A percentile compares a stretch with the other conserved stretches of the same genome.
phyloP scores from a whole-genome alignment of 2,329 filamentous ascomycete genomes.

The Fusarium buxicola region DNA sequence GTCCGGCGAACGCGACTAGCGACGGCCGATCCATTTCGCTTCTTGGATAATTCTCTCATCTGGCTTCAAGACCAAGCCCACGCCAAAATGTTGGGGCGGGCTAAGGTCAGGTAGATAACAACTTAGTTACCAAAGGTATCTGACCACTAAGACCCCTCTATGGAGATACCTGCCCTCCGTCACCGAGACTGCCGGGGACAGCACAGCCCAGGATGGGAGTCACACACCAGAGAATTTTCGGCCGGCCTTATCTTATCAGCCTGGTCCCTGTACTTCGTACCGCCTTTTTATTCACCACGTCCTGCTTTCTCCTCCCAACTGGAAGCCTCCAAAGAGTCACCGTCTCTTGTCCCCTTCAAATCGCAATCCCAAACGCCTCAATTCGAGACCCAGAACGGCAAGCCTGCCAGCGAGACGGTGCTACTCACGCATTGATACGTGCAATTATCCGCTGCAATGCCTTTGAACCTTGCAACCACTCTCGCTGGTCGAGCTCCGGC shows the following conservation, averaged over 20 bases:
- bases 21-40: slow-evolving; percentile 32
- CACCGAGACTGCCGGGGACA: slow-evolving; percentile 9
- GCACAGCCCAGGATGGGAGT: too few species aligned
- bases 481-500: slow-evolving; percentile 69
- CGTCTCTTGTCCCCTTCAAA: slow-evolving; percentile 39
- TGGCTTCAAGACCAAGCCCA: slow-evolving; percentile 8
- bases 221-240: slow-evolving; percentile 45
- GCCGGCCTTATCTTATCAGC: slow-evolving; percentile 45
- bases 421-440: slow-evolving; percentile 51
- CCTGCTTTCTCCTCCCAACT: slow-evolving; percentile 32
- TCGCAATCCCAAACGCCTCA: slow-evolving; percentile 43
- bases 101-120: slow-evolving; percentile 4
- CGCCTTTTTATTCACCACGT: slow-evolving; percentile 43
- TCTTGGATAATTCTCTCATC: slow-evolving; percentile 36
- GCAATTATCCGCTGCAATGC: slow-evolving; percentile 51
- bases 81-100: slow-evolving; percentile 42
- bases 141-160: slow-evolving; percentile 22
- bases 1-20: slow-evolving; percentile 21
- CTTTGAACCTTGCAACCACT: slow-evolving; percentile 54
- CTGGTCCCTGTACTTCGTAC: slow-evolving; percentile 36
- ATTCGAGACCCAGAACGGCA: slow-evolving; percentile 48
- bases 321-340: slow-evolving; percentile 43
- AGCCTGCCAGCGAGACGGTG: slow-evolving; percentile 53
- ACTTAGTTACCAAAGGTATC: slow-evolving; percentile 17
- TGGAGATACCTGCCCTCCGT: slow-evolving; percentile 25